Conservation (phyloP, 352 stramenopile genomes). For the Pythium chondricola region DNA sequence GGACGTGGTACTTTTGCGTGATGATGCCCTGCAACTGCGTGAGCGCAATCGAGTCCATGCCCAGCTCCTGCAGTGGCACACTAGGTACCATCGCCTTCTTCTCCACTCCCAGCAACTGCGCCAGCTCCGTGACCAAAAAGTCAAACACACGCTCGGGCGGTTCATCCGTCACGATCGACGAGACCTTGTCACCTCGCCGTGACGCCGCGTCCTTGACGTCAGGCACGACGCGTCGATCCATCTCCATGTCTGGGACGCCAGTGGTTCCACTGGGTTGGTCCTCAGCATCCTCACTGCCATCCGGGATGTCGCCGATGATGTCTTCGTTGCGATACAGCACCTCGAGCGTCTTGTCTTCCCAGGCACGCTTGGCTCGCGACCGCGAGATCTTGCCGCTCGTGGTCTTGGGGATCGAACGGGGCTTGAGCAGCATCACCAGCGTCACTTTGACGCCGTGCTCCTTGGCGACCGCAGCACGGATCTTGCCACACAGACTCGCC, state of each 20-base stretch:
- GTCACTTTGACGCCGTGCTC: constrained; percentile 86
- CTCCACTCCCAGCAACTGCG: constrained; percentile 51
- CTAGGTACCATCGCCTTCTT: constrained; percentile 37
- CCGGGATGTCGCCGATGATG: constrained; percentile 46
- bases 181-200: constrained; percentile 22
- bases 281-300: constrained; percentile 33
- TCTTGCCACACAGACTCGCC: constrained; percentile 66
- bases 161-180: constrained; percentile 44
- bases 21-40: constrained; percentile 95
- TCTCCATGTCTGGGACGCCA: constrained; percentile 19
- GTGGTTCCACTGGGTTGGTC: constrained; percentile 6
- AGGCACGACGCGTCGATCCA: constrained; percentile 17
- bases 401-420: constrained; percentile 95
- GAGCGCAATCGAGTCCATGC: constrained; percentile 92
- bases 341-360: constrained; percentile 51
- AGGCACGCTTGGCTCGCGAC: constrained; percentile 71
- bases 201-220: constrained; percentile 16
- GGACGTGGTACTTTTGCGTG: constrained; percentile 81
- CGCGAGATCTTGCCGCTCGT: constrained; percentile 98
- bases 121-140: constrained; percentile 56
- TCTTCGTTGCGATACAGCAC: constrained; percentile 79
- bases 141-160: constrained; percentile 43
- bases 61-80: constrained; percentile 61
- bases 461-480: constrained; percentile 55
- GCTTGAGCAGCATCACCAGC: constrained; percentile 88